Evolutionary conservation across 2,329 filamentous ascomycete species (phyloP).

Genomic region (Exophiala phaeomuriformis): DNA sequence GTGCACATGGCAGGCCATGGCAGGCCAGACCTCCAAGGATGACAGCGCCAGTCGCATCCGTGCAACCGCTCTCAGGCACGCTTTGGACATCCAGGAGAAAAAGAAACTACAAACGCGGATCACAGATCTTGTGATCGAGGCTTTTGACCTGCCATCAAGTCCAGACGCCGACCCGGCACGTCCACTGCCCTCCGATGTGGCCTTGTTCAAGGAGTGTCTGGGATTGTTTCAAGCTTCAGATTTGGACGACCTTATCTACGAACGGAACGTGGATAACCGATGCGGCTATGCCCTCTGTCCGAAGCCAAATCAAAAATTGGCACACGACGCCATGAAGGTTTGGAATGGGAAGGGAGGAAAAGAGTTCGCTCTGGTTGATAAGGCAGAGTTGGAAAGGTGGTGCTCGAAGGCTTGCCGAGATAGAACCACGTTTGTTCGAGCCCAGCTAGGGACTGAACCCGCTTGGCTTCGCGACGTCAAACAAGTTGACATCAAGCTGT

Average conservation of each 20-base stretch:
- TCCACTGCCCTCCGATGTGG: conserved; percentile 54
- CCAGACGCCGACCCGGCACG: conserved; percentile 45
- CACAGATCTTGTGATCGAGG: conserved; percentile 61
- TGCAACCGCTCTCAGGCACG: conserved; percentile 72
- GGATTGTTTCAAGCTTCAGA: conserved; percentile 74
- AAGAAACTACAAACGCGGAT: conserved; percentile 72
- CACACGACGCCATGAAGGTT: conserved; percentile 48
- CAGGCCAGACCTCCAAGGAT: conserved; percentile 2
- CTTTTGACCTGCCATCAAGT: conserved; percentile 57
- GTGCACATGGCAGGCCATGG: conserved; percentile 11
- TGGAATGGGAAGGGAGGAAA: conserved; percentile 51
- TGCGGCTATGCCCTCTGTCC: conserved; percentile 83
- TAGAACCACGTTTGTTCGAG: conserved; percentile 74
- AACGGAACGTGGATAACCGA: conserved; percentile 73
- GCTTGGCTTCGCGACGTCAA: conserved; percentile 70
- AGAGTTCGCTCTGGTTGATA: conserved; percentile 58
- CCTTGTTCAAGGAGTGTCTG: conserved; percentile 59
- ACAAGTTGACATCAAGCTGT: conserved; percentile 51
- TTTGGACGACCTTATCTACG: conserved; percentile 80
- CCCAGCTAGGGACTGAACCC: conserved; percentile 77
- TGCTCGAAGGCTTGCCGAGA: conserved; percentile 73
- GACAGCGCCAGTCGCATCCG: conserved; percentile 33
- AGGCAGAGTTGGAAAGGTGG: conserved; percentile 73
- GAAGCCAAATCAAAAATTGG: conserved; percentile 51
- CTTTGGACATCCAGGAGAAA: conserved; percentile 70